Percentiles rank a stretch among this genome's conserved stretches.
Evolutionary conservation across 352 stramenopile species (phyloP).

Genomic region (Peronosclerospora sorghi): DNA sequence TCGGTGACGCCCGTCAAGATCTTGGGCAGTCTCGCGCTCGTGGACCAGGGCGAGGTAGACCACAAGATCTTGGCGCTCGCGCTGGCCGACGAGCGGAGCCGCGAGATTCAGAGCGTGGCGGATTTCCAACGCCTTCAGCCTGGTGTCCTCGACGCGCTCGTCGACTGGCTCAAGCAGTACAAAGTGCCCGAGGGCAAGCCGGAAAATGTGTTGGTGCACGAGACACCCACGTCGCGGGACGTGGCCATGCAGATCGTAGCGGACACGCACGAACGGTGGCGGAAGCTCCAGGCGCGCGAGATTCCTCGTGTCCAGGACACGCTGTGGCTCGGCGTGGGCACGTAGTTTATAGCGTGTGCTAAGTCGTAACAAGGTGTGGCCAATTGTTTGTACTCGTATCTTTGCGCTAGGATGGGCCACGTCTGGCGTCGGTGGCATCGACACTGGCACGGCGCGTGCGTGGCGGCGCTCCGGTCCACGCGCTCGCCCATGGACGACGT

Average conservation of each 20-base stretch:
- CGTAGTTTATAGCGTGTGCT: no score
- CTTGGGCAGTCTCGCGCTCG: slow-evolving; percentile 94
- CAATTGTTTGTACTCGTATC: no score
- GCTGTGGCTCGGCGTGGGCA: slow-evolving; percentile 53
- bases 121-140: slow-evolving; percentile 90
- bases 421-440: slow-evolving; percentile 19
- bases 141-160: slow-evolving; percentile 77
- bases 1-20: slow-evolving; percentile 94
- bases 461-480: slow-evolving; percentile 24
- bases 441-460: slow-evolving; percentile 17
- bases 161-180: slow-evolving; percentile 97
- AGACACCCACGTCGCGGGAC: slow-evolving; percentile 36
- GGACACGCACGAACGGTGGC: slow-evolving; percentile 61
- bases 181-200: slow-evolving; percentile 97
- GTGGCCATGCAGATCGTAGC: slow-evolving; percentile 55
- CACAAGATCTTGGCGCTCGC: slow-evolving; percentile 97
- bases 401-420: no score
- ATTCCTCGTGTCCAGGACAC: slow-evolving; percentile 52
- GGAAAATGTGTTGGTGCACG: slow-evolving; percentile 87
- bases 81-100: slow-evolving; percentile 76
- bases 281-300: slow-evolving; percentile 50
- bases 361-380: no score
- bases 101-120: slow-evolving; percentile 74
- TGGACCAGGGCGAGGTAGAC: slow-evolving; percentile 98
- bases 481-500: not conserved